These are phyloP conservation scores for Globisporangium heterothallicum DNA, from an alignment of 352 stramenopile species.

Conservation along the genomic window DNA sequence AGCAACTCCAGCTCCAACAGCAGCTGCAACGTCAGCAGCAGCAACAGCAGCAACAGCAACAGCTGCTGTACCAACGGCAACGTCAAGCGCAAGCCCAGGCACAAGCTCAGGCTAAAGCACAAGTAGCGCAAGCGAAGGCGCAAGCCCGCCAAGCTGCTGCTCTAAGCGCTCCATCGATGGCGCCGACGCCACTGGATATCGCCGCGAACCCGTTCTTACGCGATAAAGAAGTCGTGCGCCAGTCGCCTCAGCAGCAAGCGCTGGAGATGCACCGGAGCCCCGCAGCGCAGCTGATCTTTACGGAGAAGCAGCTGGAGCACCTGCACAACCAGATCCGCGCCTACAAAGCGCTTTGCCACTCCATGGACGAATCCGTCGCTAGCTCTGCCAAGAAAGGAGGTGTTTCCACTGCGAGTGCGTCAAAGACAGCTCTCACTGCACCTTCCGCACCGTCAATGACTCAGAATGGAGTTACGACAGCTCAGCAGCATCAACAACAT, in stretches of 20 bases:
- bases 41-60: slow-evolving; percentile 19
- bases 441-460: not conserved
- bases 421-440: not conserved
- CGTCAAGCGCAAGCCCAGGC: slow-evolving; percentile 21
- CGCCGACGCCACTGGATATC: slow-evolving; percentile 31
- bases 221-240: slow-evolving; percentile 37
- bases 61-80: slow-evolving; percentile 27
- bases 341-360: slow-evolving; percentile 80
- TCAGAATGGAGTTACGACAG: not conserved
- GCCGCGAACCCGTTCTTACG: slow-evolving; percentile 58
- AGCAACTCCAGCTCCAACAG: slow-evolving; percentile 11
- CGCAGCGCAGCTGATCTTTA: slow-evolving; percentile 54
- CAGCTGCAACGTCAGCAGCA: slow-evolving; percentile 22
- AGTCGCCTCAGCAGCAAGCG: slow-evolving; percentile 25
- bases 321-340: slow-evolving; percentile 83
- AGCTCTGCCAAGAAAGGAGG: slow-evolving; percentile 18
- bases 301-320: slow-evolving; percentile 81
- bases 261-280: slow-evolving; percentile 32
- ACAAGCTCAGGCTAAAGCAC: slow-evolving; percentile 15
- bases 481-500: slow-evolving; percentile 1
- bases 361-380: slow-evolving; percentile 64
- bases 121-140: slow-evolving; percentile 21
- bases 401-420: not conserved
- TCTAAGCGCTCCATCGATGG: not conserved
- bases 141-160: slow-evolving; percentile 8